Evolutionary conservation across 2,329 filamentous ascomycete species (phyloP).

Genomic region (Exophiala aquamarina): DNA sequence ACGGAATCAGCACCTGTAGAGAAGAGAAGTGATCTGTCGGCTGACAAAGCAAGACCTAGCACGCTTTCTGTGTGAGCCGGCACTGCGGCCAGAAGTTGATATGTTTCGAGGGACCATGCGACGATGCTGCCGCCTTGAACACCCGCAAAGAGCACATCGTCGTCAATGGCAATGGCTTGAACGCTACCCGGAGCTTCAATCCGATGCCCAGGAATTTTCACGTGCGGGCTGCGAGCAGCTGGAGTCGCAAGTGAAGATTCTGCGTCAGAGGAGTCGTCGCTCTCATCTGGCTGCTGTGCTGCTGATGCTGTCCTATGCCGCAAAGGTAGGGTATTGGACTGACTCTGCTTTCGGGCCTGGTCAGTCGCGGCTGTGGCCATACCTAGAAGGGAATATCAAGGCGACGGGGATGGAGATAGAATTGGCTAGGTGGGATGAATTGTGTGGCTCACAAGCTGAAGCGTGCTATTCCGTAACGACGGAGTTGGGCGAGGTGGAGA

Average conservation of each 20-base stretch:
- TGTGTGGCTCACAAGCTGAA: neutral
- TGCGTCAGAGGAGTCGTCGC: neutral
- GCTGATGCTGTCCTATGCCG: neutral
- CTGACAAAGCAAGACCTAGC: slow-evolving; percentile 77
- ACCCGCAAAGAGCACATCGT: slow-evolving; percentile 82
- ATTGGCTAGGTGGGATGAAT: too few species aligned
- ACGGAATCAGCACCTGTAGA: slow-evolving; percentile 92
- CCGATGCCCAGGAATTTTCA: slow-evolving; percentile 22
- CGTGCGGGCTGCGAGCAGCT: neutral
- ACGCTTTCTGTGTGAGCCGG: slow-evolving; percentile 92
- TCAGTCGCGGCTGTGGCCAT: too few species aligned
- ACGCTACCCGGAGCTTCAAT: slow-evolving; percentile 33
- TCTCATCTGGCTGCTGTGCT: too few species aligned
- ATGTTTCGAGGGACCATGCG: slow-evolving; percentile 85
- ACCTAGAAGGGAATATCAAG: too few species aligned
- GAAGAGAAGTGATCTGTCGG: slow-evolving; percentile 74
- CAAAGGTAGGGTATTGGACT: too few species aligned
- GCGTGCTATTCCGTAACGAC: neutral
- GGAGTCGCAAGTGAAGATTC: neutral
- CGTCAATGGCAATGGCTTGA: slow-evolving; percentile 77
- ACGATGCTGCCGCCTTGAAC: slow-evolving; percentile 92
- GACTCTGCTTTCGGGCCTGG: too few species aligned
- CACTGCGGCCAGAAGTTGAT: slow-evolving; percentile 73
- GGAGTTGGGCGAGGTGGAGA: neutral
- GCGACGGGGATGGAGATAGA: too few species aligned